Evolutionary conservation across 495 filamentous ascomycete genomes (phyloP).

Genomic region (Amorphotheca resinae): DNA sequence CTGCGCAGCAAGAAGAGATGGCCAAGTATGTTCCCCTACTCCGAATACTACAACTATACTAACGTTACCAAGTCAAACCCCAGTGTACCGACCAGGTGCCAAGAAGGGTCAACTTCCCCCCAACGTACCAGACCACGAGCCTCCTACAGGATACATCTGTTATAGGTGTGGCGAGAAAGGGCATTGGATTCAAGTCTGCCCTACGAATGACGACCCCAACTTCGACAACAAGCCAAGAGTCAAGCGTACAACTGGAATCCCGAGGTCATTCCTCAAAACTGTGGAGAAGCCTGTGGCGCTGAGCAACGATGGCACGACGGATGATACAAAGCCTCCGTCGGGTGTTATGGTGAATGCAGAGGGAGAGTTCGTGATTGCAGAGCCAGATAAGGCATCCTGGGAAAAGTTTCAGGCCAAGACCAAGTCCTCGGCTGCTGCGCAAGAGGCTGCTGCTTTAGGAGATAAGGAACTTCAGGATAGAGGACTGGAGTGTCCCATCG

Average conservation of each 20-base stretch:
- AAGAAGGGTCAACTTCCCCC: slow-evolving; percentile 52
- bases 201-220: slow-evolving; percentile 93
- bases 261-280: slow-evolving; percentile 80
- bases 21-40: slow-evolving; percentile 56
- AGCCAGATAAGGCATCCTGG: slow-evolving; percentile 91
- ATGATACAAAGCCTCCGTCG: slow-evolving; percentile 62
- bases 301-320: slow-evolving; percentile 59
- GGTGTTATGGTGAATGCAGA: slow-evolving; percentile 95
- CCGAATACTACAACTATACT: slow-evolving; percentile 18
- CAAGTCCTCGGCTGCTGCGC: slow-evolving; percentile 69
- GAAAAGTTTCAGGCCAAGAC: slow-evolving; percentile 90
- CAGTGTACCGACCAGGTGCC: slow-evolving; percentile 34
- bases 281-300: slow-evolving; percentile 79
- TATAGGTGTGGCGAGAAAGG: slow-evolving; percentile 98
- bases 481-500: slow-evolving; percentile 85
- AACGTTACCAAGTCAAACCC: slow-evolving; percentile 32
- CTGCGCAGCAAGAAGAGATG: slow-evolving; percentile 80
- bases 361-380: slow-evolving; percentile 90
- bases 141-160: slow-evolving; percentile 87
- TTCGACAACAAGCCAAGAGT: slow-evolving; percentile 84
- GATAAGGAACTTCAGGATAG: slow-evolving; percentile 71
- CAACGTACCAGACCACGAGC: slow-evolving; percentile 79
- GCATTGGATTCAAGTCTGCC: slow-evolving; percentile 95
- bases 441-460: slow-evolving; percentile 57
- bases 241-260: slow-evolving; percentile 93